Conservation (phyloP, 805 yeast species). For the Starmerella vitae region DNA sequence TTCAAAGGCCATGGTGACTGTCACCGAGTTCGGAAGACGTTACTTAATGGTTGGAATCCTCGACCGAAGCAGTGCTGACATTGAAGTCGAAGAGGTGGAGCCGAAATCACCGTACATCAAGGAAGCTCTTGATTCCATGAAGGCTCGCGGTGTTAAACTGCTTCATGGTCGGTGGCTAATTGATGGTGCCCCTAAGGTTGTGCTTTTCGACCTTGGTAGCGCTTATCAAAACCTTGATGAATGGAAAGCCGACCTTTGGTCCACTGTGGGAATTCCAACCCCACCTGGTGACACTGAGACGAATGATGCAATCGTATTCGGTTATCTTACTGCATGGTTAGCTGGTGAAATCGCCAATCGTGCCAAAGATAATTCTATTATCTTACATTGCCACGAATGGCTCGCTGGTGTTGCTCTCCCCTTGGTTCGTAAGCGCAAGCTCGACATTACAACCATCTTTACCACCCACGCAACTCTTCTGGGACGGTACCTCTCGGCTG, state of each 20-base stretch:
- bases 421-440: constrained; percentile 74
- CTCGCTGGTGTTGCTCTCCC: constrained; percentile 94
- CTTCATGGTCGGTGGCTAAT: constrained; percentile 92
- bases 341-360: constrained; percentile 81
- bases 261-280: constrained; percentile 78
- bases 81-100: constrained; percentile 59
- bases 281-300: constrained; percentile 82
- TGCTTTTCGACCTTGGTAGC: constrained; percentile 72
- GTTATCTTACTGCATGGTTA: constrained; percentile 94
- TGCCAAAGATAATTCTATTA: constrained; percentile 76
- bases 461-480: constrained; percentile 94
- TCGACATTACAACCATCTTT: constrained; percentile 88
- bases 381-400: constrained; percentile 97
- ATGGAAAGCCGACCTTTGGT: constrained; percentile 93
- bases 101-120: constrained; percentile 38
- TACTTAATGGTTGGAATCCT: constrained; percentile 81
- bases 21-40: constrained; percentile 78
- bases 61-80: constrained; percentile 54
- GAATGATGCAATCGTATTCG: constrained; percentile 82
- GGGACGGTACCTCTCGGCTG: constrained; percentile 93
- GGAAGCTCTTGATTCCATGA: constrained; percentile 63
- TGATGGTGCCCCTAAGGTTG: constrained; percentile 92
- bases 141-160: constrained; percentile 63
- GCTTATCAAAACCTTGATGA: constrained; percentile 61
- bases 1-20: constrained; percentile 93